These are phyloP conservation scores for Aphanocladium album DNA, from an alignment of 2,329 filamentous ascomycete species.

Conservation along the genomic window DNA sequence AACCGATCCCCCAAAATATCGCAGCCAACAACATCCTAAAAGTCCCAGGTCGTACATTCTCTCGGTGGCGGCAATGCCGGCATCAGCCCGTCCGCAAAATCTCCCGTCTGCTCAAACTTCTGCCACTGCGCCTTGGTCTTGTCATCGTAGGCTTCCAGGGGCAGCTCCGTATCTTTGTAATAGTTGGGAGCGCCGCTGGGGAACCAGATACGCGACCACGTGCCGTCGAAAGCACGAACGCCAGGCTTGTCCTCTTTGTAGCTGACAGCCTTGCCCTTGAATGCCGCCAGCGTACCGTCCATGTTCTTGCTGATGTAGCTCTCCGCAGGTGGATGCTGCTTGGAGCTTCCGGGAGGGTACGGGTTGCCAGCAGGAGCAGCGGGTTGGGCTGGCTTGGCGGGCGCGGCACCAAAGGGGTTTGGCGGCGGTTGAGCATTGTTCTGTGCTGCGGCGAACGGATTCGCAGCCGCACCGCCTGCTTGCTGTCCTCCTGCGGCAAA, in stretches of 20 bases:
- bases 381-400: background rate
- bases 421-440: slow-evolving; percentile 13
- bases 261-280: slow-evolving; percentile 58
- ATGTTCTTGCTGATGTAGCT: slow-evolving; percentile 39
- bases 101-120: slow-evolving; percentile 58
- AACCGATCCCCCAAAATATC: no score
- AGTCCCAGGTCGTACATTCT: slow-evolving; percentile 70
- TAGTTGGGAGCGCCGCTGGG: slow-evolving; percentile 63
- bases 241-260: slow-evolving; percentile 50
- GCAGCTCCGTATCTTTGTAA: slow-evolving; percentile 58
- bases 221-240: slow-evolving; percentile 47
- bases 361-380: slow-evolving; percentile 27
- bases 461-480: background rate
- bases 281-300: slow-evolving; percentile 46
- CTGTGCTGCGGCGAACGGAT: slow-evolving; percentile 6
- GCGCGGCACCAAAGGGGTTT: slow-evolving; percentile 21
- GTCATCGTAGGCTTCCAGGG: slow-evolving; percentile 52
- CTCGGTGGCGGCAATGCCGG: slow-evolving; percentile 72
- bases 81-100: slow-evolving; percentile 66
- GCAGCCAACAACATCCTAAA: slow-evolving; percentile 45
- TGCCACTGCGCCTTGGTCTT: slow-evolving; percentile 59
- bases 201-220: slow-evolving; percentile 65
- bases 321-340: slow-evolving; percentile 38
- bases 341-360: slow-evolving; percentile 40
- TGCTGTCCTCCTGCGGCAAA: slow-evolving; percentile 20